Percentiles rank a stretch among this genome's conserved stretches.
Conservation (phyloP, 805 yeast genomes). For the Yueomyces sinensis region DNA sequence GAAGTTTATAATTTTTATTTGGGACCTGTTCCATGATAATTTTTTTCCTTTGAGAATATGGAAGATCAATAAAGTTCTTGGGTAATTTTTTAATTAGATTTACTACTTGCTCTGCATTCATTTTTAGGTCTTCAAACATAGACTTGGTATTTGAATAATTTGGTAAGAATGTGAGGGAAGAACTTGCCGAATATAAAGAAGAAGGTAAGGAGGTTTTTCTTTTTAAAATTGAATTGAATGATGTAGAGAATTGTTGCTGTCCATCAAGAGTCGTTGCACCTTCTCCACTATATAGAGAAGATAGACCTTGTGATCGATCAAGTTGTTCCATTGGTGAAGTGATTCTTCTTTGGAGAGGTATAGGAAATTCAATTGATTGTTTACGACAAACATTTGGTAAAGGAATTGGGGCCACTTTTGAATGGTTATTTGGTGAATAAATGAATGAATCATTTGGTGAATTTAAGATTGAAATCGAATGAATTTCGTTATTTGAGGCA, state of each 20-base stretch:
- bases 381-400: too few relatives aligned
- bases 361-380: too few relatives aligned
- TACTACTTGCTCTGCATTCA: slow-evolving; percentile 20
- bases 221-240: neutral
- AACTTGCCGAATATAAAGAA: slow-evolving; percentile 9
- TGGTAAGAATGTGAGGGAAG: slow-evolving; percentile 8
- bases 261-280: too few relatives aligned
- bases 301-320: too few relatives aligned
- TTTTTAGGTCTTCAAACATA: slow-evolving; percentile 7
- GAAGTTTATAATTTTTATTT: slow-evolving; percentile 22
- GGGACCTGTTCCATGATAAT: slow-evolving; percentile 26
- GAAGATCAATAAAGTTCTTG: slow-evolving; percentile 38
- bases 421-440: slow-evolving; percentile 8
- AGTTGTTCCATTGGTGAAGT: too few relatives aligned
- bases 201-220: slow-evolving; percentile 5
- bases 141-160: slow-evolving; percentile 6
- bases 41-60: slow-evolving; percentile 48
- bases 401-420: slow-evolving; percentile 26
- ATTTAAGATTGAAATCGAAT: neutral
- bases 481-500: slow-evolving; percentile 1
- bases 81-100: slow-evolving; percentile 30
- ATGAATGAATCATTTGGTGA: neutral
- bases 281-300: too few relatives aligned
- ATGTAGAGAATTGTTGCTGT: neutral
- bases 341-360: too few relatives aligned